Conservation (phyloP, 371 early-diverging fungal species). For the Capillidium rhysosporum region DNA sequence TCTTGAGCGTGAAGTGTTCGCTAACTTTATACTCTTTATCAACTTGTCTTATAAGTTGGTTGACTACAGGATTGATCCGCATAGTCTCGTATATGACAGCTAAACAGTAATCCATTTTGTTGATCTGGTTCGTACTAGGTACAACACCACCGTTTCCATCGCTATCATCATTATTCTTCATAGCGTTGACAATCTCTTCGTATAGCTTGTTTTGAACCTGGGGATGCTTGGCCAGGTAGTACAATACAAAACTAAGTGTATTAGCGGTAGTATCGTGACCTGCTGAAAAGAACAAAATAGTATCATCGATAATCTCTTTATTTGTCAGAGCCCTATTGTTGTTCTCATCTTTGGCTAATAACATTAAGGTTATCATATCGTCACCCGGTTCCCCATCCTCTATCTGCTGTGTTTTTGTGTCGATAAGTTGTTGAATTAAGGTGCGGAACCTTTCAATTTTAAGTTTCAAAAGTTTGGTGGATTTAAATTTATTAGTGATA, state of each 20-base stretch:
- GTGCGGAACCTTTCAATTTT: background rate
- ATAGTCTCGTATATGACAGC: background rate
- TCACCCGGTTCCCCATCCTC: background rate
- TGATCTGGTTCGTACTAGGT: background rate
- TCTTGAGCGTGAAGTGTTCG: too few species aligned
- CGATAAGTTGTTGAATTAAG: background rate
- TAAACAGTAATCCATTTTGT: background rate
- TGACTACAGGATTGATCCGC: background rate
- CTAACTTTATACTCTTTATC: too few species aligned
- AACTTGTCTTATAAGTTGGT: too few species aligned
- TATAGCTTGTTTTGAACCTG: background rate
- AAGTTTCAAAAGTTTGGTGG: background rate
- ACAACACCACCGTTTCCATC: background rate
- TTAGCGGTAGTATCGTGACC: conserved; percentile 4
- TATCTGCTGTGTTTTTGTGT: background rate
- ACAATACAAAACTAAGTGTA: background rate
- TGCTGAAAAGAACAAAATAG: background rate
- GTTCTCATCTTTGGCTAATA: background rate
- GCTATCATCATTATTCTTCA: background rate
- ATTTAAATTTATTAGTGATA: background rate
- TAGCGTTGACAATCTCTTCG: background rate
- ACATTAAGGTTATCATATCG: background rate
- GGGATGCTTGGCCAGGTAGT: background rate
- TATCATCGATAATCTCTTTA: background rate
- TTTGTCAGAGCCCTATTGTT: background rate